Base-by-base conservation (phyloP, 2,329 filamentous ascomycete species). In the Capronia coronata region DNA sequence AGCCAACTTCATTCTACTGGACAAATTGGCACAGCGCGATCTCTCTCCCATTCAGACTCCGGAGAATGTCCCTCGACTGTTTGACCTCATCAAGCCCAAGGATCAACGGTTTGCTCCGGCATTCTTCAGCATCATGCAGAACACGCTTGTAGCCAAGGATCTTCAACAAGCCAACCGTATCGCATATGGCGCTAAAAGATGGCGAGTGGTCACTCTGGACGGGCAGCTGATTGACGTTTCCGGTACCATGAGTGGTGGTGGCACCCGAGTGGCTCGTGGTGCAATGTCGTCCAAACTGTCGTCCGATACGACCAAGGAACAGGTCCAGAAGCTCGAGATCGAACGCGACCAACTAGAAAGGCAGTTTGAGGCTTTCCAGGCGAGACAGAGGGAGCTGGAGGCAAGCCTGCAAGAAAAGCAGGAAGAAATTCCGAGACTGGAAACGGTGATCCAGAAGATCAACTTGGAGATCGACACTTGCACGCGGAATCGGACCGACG, bases 211-310 rank as follows among this genome's bases (percentile, higher is more conserved):
- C 34, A 98, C 93, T 0, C 78, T 98, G 1, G 88, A 90, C 53
- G 93, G 93, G 42, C 90, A 96, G 67, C 77, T 98, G 45, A 97
- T 98, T 59, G 93, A 98, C 71, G 94, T 94, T 66, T 96, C 91
- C 1, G 93, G 93, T 75, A 97, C 93, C 29, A 97, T 98, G 93
- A 95, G 87, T 51, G 93, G 93, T 74, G 93, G 93, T 75, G 93
- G 93, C 49, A 91, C 81, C 39, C 86, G 87, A 13, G 87, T 93
- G 49, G 90, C 91, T 61, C 88, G 84, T 64, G 94, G 94, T 0
- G 82, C 89, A 49, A 98, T 98, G 94, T 97, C 91, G 0, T 94
- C 90, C 9, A 97, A 95, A 69, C 82, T 94, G 39, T 83, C 86
- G n/a, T 79, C 87, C 1, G 88, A 94, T 50, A 86, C 85, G 13